Conservation (phyloP, 495 filamentous ascomycete species). For the Aspergillus steynii region DNA sequence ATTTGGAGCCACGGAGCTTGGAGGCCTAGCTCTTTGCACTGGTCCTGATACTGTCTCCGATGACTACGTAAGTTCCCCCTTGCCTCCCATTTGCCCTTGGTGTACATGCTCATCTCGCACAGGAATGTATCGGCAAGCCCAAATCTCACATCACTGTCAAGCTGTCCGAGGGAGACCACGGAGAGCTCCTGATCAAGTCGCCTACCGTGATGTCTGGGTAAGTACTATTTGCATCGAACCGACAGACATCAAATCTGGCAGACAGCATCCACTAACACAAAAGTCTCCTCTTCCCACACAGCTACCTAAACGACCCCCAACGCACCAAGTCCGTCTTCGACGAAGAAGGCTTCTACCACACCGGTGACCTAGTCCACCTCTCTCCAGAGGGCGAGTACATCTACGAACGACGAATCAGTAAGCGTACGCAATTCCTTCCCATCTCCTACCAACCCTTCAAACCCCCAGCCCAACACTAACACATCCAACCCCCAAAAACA, state of each 20-base stretch:
- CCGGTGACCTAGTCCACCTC: not conserved
- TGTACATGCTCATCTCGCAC: too few relatives aligned
- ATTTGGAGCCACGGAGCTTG: not conserved
- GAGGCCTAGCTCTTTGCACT: not conserved
- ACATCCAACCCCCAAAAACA: too few relatives aligned
- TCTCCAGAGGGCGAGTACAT: too few relatives aligned
- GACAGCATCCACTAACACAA: not conserved
- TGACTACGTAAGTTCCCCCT: not conserved
- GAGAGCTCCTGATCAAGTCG: not conserved
- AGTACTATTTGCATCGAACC: not conserved
- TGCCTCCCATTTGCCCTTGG: too few relatives aligned
- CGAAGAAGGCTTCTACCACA: not conserved
- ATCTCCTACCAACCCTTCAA: too few relatives aligned
- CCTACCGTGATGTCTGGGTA: not conserved
- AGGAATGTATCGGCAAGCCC: not conserved
- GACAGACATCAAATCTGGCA: too few relatives aligned
- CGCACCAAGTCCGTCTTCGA: not conserved
- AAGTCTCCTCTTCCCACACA: not conserved
- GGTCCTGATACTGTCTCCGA: not conserved
- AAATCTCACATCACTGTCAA: not conserved
- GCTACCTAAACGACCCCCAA: not conserved
- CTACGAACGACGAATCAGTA: too few relatives aligned
- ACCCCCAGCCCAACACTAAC: too few relatives aligned
- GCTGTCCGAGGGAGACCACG: not conserved
- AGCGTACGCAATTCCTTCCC: too few relatives aligned